Evolutionary conservation across 768 basidiomycete species (phyloP).

Genomic region (Kwoniella sp.): DNA sequence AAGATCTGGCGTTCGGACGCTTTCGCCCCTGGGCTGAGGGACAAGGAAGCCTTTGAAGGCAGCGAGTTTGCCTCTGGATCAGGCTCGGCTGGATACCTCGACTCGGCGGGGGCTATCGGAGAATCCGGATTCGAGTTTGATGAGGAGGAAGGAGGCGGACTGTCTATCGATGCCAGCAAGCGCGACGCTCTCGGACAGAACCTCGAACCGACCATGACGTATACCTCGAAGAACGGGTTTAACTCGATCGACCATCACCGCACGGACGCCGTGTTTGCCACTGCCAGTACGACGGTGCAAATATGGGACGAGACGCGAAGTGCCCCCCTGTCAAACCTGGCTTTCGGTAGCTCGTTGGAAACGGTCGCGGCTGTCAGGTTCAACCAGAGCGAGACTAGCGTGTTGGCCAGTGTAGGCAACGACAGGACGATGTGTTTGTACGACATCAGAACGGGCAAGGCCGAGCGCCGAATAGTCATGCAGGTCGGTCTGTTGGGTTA

Average conservation of each 20-base stretch:
- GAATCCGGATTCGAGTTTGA: conserved; percentile 38
- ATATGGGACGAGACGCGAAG: conserved; percentile 97
- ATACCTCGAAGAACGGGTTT: conserved; percentile 81
- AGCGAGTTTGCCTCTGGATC: conserved; percentile 36
- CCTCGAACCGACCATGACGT: conserved; percentile 65
- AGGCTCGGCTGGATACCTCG: conserved; percentile 18
- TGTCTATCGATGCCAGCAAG: conserved; percentile 37
- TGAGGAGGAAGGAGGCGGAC: conserved; percentile 46
- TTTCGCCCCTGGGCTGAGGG: conserved; percentile 44
- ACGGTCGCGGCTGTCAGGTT: conserved; percentile 83
- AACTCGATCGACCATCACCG: conserved; percentile 94
- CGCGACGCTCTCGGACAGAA: conserved; percentile 37
- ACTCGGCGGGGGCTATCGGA: conserved; percentile 42
- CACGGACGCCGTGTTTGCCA: conserved; percentile 82
- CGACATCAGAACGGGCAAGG: conserved; percentile 94
- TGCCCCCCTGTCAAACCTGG: conserved; percentile 76
- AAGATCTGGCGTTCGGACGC: conserved; percentile 49
- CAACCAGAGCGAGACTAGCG: conserved; percentile 88
- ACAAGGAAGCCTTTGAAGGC: conserved; percentile 41
- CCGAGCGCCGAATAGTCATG: conserved; percentile 86
- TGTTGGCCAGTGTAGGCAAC: conserved; percentile 89
- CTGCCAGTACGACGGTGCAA: conserved; percentile 87
- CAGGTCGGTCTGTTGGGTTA: conserved; percentile 55
- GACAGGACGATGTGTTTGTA: conserved; percentile 95
- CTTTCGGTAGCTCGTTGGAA: conserved; percentile 80